Evolutionary conservation across 108 stramenopile species (phyloP), one percentile per base, ranked within the genome.

Genomic region (Nitzschia palea): DNA sequence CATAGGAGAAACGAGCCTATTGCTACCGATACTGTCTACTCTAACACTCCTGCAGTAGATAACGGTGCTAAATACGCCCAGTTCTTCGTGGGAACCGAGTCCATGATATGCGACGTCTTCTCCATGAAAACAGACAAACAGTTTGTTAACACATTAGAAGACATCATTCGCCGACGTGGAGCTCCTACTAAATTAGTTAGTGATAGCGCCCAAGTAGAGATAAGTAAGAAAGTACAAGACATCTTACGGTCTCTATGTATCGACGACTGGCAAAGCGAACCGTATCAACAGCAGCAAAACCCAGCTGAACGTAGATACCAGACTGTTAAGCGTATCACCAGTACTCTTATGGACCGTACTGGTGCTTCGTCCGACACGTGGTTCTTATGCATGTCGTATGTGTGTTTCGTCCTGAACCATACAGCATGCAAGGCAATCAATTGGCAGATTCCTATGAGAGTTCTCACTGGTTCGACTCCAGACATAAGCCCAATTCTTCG

Each of bases 251-350:
- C 30, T 10, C 47, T 68, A 1, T 62, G 32, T 27, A 73, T 73
- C 34, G 23, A 17, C 4, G 32, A 32, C 2, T 69, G 53, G 59
- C 66, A 73, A 28, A 45, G 29, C 29, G 77, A 78, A 30, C 66
- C 71, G 14, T 10, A 61, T 36, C 40, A 72, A 12, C 77, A 71
- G 33, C 65, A 78, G 29, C 77, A 78, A 29, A 78, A 78, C 47
- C 26, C 20, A 36, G 70, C 71, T 18, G 77, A 78, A 37, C 54
- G 56, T 17, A 65, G 71, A 14, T 53, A 34, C 44, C 44, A 66
- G 28, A 42, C 29, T 15, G 22, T 72, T 26, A 78, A 78, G 31
- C 55, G 34, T 9, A 67, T 15, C 20, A 17, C 37, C 0, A 59
- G 68, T 22, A 15, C 40, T 3, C 26, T 72, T 22, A 17, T 78